These are phyloP conservation scores for Ilex asprella DNA, from an alignment of 257 asterid species.

Conservation along the genomic window DNA sequence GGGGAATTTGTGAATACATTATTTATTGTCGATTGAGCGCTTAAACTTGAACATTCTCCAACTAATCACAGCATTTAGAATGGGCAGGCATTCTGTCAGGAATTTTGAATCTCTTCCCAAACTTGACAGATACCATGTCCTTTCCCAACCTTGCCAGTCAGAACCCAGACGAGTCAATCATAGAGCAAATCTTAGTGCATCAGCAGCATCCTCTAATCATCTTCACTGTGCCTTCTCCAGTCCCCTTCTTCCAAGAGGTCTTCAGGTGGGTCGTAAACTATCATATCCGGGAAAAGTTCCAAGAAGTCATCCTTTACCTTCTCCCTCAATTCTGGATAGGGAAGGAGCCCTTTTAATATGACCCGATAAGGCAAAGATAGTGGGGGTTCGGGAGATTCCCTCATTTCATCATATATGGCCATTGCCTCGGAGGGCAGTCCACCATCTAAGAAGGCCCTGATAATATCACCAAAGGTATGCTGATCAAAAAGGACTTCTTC, in stretches of 20 bases:
- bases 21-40: too few species aligned
- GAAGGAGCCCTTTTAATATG: slow-evolving; percentile 75
- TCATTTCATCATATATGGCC: slow-evolving; percentile 81
- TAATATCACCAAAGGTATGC: slow-evolving; percentile 90
- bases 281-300: slow-evolving; percentile 78
- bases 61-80: too few species aligned
- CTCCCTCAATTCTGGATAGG: slow-evolving; percentile 76
- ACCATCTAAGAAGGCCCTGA: slow-evolving; percentile 70
- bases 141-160: too few species aligned
- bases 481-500: slow-evolving; percentile 86
- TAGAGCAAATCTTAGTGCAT: background rate
- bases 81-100: too few species aligned
- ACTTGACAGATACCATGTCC: too few species aligned
- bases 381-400: slow-evolving; percentile 69
- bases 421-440: slow-evolving; percentile 70
- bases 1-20: too few species aligned
- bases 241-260: slow-evolving; percentile 53
- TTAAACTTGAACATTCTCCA: too few species aligned
- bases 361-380: slow-evolving; percentile 79
- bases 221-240: slow-evolving; percentile 36
- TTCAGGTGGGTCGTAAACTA: slow-evolving; percentile 81
- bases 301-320: slow-evolving; percentile 80
- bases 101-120: too few species aligned
- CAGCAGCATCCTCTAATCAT: slow-evolving; percentile 31
- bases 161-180: too few species aligned